Base-by-base conservation (phyloP, 2,329 filamentous ascomycete genomes). In the Gnomoniopsis smithogilvyi region DNA sequence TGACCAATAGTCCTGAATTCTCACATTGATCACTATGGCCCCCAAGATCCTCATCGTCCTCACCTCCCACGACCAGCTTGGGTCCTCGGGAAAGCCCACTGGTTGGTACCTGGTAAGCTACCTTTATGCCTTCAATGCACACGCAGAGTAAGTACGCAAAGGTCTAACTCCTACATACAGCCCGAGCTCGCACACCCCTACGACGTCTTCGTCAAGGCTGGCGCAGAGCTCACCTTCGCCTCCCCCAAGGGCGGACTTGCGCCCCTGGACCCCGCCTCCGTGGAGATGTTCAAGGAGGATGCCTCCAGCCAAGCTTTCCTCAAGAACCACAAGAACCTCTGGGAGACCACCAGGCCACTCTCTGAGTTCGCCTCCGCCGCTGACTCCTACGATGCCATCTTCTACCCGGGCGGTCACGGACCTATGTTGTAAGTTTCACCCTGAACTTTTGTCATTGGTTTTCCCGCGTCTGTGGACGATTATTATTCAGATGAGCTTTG, bases 21-120 rank as follows among this genome's bases (percentile, higher is more conserved):
- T 26, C 62, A 41, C 11, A 33, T 50, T 22, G 14, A 12, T 21
- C 51, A 68, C 34, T 59, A 82, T 82, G 79, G 74, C 78, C 38
- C 78, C 76, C 66, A 89, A 88, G 71, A 65, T 91, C 64, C 87
- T 92, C 75, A 75, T 91, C 71, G 84, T 92, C 59, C 83, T 91
- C 62, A 89, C 86, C 64, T 91, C 87, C 62, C 79, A 83, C 70
- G 72, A 70, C 68, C 73, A 76, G 70, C 78, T 84, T 51, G 75
- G 75, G 65, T 69, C 74, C 65, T 76, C 78, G 48, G 77, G 77
- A 67, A 76, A 76, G 67, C 80, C 81, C 11, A 90, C 88, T 0
- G 89, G 89, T 64, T 91, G 88, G 88, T 91, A 84, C 69, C 75
- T 91, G 67, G 85, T 87, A 75, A 51, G 76, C 15, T 10, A 24